Percentiles rank a stretch among this genome's conserved stretches.
Evolutionary conservation across 768 basidiomycete genomes (phyloP).

Genomic region (Kwoniella pini): DNA sequence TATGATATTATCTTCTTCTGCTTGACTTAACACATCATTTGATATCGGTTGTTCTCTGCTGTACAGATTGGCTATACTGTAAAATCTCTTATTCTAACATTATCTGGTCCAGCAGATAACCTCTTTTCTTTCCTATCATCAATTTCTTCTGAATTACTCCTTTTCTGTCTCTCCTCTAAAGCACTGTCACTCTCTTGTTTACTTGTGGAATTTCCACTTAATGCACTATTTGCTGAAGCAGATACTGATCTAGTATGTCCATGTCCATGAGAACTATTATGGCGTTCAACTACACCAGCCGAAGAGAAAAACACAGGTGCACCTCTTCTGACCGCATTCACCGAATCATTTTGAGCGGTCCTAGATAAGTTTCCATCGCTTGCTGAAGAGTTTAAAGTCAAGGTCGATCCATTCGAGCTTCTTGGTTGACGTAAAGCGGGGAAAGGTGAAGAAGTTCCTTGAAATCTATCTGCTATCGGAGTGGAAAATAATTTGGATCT

Average conservation of each 20-base stretch:
- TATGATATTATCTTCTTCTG: no score
- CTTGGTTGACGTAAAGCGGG: slow-evolving; percentile 20
- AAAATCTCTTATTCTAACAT: slow-evolving; percentile 5
- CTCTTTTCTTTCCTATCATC: slow-evolving; percentile 23
- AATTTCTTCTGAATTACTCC: slow-evolving; percentile 3
- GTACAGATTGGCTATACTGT: neutral
- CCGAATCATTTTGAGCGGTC: slow-evolving; percentile 17
- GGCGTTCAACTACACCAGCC: slow-evolving; percentile 13
- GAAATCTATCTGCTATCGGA: slow-evolving; percentile 46
- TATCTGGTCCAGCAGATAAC: slow-evolving; percentile 28
- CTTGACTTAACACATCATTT: no score
- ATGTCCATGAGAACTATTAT: neutral
- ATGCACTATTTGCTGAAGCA: slow-evolving; percentile 1
- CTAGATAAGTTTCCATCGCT: slow-evolving; percentile 7
- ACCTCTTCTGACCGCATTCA: slow-evolving; percentile 35
- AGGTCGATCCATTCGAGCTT: slow-evolving; percentile 25
- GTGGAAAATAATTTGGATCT: slow-evolving; percentile 33
- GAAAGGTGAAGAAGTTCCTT: slow-evolving; percentile 20
- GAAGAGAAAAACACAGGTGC: slow-evolving; percentile 43
- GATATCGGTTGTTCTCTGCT: no score
- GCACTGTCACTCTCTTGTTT: neutral
- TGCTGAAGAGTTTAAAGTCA: neutral
- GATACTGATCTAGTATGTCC: slow-evolving; percentile 11
- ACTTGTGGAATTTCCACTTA: neutral
- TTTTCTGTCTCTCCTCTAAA: slow-evolving; percentile 2